These are phyloP conservation scores for Hypomontagnella monticulosa DNA, from an alignment of 495 filamentous ascomycete species.

Conservation along the genomic window DNA sequence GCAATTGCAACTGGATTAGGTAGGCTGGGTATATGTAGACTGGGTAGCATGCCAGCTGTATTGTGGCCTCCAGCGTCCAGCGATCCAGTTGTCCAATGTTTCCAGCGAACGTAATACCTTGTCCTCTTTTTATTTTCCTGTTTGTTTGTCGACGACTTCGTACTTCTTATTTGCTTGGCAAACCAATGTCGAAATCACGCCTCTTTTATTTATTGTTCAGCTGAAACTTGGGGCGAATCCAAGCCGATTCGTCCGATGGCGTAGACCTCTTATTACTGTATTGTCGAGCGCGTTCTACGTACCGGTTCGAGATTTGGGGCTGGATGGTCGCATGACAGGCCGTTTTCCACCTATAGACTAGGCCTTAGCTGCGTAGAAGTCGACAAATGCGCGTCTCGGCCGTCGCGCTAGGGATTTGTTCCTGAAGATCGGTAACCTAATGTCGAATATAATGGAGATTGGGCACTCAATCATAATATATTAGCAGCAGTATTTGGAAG, in stretches of 20 bases:
- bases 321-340: conserved; percentile 33
- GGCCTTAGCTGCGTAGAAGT: conserved; percentile 13
- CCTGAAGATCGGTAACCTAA: conserved; percentile 39
- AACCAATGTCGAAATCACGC: conserved; percentile 14
- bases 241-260: conserved; percentile 10
- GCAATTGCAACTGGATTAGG: too few relatives aligned
- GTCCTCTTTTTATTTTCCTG: background rate
- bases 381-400: conserved; percentile 32
- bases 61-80: too few relatives aligned
- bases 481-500: background rate
- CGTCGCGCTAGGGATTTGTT: conserved; percentile 32
- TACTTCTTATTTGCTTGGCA: conserved; percentile 14
- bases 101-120: background rate
- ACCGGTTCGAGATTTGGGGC: conserved; percentile 20
- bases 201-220: conserved; percentile 27
- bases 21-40: too few relatives aligned
- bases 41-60: too few relatives aligned
- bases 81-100: background rate
- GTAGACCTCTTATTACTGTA: conserved; percentile 13
- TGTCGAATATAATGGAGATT: conserved; percentile 15
- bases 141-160: conserved; percentile 16
- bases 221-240: conserved; percentile 27
- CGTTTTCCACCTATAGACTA: conserved; percentile 33
- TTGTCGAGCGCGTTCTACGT: conserved; percentile 14
- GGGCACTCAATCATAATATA: conserved; percentile 9